These are phyloP conservation scores for Penicillium digitatum DNA, from an alignment of 2,329 filamentous ascomycete species.

Conservation along the genomic window DNA sequence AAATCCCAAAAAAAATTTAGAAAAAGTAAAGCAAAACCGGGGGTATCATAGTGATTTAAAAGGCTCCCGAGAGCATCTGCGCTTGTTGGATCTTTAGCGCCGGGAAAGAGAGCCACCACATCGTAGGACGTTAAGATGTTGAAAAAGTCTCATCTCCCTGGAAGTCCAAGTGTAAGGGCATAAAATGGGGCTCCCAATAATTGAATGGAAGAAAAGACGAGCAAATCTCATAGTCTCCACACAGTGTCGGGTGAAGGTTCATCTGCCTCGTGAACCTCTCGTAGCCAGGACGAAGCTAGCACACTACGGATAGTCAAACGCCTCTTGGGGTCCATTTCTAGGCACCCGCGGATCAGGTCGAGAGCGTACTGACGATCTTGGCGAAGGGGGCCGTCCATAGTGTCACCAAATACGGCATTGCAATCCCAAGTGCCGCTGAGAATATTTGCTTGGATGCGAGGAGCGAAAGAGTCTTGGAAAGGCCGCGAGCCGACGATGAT, in stretches of 20 bases:
- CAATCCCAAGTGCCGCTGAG: constrained; percentile 57
- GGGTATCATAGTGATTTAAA: constrained; percentile 32
- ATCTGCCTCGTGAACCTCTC: constrained; percentile 34
- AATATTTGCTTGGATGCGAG: constrained; percentile 58
- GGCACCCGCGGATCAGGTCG: constrained; percentile 57
- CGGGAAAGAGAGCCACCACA: not conserved
- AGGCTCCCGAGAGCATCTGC: constrained; percentile 14
- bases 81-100: constrained; percentile 23
- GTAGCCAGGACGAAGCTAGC: constrained; percentile 55
- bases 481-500: constrained; percentile 59
- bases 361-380: constrained; percentile 50
- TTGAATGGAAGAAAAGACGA: not conserved
- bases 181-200: not conserved
- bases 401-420: constrained; percentile 47
- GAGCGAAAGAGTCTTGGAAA: constrained; percentile 58
- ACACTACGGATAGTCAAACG: constrained; percentile 58
- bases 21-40: constrained; percentile 10
- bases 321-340: constrained; percentile 53
- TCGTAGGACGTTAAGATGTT: not conserved
- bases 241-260: constrained; percentile 29
- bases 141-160: constrained; percentile 5
- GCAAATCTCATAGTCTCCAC: constrained; percentile 37
- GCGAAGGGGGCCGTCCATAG: constrained; percentile 32
- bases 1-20: constrained; percentile 1
- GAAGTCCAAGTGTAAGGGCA: not conserved